Percentiles rank a stretch among this genome's conserved stretches.
phyloP scores from a whole-genome alignment of 768 basidiomycete species.

The Leucosporidium scottii region DNA sequence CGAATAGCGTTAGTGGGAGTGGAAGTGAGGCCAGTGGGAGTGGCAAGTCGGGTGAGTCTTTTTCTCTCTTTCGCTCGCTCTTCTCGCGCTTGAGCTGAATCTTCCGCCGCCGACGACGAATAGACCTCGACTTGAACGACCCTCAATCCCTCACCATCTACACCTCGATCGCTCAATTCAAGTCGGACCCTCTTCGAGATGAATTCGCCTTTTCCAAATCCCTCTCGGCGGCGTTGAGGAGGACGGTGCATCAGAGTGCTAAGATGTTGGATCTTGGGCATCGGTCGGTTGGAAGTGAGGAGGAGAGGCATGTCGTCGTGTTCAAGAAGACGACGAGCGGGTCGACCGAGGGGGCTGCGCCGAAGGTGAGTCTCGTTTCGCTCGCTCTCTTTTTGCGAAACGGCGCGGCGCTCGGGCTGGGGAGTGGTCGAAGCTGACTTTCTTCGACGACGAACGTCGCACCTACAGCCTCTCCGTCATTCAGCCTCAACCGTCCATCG shows the following conservation, averaged over 20 bases:
- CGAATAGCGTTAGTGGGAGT: conserved; percentile 57
- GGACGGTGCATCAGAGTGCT: conserved; percentile 91
- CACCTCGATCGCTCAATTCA: conserved; percentile 90
- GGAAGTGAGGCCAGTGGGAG: conserved; percentile 41
- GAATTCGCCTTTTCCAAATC: conserved; percentile 93
- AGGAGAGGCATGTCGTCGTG: conserved; percentile 88
- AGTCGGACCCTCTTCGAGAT: conserved; percentile 93
- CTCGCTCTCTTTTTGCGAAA: too few species aligned
- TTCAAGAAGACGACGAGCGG: conserved; percentile 44
- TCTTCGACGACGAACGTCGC: too few species aligned
- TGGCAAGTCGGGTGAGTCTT: neutral
- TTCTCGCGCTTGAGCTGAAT: neutral
- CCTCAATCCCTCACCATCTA: conserved; percentile 94
- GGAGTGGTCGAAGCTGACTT: neutral
- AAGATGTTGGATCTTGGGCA: conserved; percentile 94
- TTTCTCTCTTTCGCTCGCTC: neutral
- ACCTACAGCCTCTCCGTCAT: conserved; percentile 3
- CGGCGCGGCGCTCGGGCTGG: too few species aligned
- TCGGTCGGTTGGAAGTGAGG: conserved; percentile 85
- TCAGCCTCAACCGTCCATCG: conserved; percentile 8
- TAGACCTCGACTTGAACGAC: conserved; percentile 90
- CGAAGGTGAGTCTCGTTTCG: neutral
- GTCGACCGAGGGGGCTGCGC: neutral
- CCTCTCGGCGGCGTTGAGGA: conserved; percentile 71
- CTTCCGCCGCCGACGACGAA: neutral